Evolutionary conservation across 1,284 basidiomycete species (phyloP).

Genomic region (Ceratobasidium papillatum): DNA sequence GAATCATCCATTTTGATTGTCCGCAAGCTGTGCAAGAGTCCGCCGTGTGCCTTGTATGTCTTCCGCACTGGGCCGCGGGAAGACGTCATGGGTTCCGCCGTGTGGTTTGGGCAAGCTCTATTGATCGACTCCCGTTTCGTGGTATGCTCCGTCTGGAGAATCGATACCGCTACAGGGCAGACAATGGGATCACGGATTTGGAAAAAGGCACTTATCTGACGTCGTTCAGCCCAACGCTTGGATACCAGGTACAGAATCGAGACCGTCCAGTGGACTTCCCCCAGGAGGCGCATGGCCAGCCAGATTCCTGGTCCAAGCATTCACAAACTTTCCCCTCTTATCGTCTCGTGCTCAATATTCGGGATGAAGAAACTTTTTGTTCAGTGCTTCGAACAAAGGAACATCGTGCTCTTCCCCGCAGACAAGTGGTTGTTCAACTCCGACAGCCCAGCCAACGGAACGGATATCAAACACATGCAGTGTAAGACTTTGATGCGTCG

Average conservation of each 20-base stretch:
- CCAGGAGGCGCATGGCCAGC: not conserved
- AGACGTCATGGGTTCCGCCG: not conserved
- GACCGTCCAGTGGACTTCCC: not conserved
- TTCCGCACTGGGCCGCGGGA: not conserved
- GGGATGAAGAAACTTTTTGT: constrained; percentile 17
- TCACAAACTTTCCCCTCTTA: not conserved
- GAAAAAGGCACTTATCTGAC: not conserved
- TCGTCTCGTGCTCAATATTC: not conserved
- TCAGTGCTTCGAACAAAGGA: constrained; percentile 33
- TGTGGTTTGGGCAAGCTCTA: not conserved
- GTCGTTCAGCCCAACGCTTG: not conserved
- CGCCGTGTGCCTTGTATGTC: not conserved
- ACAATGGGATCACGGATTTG: not conserved
- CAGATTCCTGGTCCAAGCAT: not conserved
- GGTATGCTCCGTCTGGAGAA: not conserved
- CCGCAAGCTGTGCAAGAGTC: not conserved
- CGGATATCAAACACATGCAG: not conserved
- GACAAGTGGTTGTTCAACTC: too few species aligned
- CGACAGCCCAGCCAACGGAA: constrained; percentile 2
- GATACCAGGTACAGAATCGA: not conserved
- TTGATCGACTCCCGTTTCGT: not conserved
- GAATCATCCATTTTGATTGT: constrained; percentile 3
- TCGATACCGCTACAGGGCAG: not conserved
- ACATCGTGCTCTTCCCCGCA: not conserved
- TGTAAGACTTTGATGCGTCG: constrained; percentile 21